phyloP scores from a whole-genome alignment of 2,329 filamentous ascomycete genomes.

The Calonectria pseudoturangicola region DNA sequence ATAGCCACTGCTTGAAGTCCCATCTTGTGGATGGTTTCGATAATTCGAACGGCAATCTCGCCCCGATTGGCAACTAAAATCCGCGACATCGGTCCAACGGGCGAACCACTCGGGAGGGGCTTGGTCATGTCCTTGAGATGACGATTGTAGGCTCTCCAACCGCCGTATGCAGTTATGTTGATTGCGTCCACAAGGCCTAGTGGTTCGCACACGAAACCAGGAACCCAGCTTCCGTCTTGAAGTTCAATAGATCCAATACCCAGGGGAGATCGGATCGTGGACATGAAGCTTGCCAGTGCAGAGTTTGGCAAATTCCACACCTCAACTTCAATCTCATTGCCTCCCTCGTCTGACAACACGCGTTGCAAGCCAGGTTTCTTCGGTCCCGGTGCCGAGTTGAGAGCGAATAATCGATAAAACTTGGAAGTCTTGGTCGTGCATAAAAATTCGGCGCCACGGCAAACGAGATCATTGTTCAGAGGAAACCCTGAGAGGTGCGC shows the following conservation, averaged over 20 bases:
- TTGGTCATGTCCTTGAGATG: background rate
- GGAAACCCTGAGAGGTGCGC: conserved; percentile 60
- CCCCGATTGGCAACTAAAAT: conserved; percentile 83
- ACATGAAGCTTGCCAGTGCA: conserved; percentile 57
- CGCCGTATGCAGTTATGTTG: conserved; percentile 58
- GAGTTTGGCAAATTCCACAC: conserved; percentile 59
- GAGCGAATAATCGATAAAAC: conserved; percentile 56
- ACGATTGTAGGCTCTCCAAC: conserved; percentile 57
- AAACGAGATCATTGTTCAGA: conserved; percentile 59
- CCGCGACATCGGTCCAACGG: conserved; percentile 45
- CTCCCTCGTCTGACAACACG: conserved; percentile 44
- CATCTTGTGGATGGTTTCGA: conserved; percentile 78
- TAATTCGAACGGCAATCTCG: conserved; percentile 78
- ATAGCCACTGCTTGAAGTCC: conserved; percentile 82
- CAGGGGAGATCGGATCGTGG: conserved; percentile 58
- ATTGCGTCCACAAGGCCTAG: conserved; percentile 54
- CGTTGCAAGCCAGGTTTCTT: conserved; percentile 59
- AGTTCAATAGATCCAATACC: conserved; percentile 61
- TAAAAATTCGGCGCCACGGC: conserved; percentile 54
- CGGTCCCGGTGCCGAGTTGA: conserved; percentile 46
- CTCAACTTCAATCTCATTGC: conserved; percentile 58
- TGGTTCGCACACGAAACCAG: conserved; percentile 62
- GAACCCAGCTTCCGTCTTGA: conserved; percentile 57
- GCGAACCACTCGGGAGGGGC: background rate
- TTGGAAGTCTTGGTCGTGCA: conserved; percentile 55